Evolutionary conservation across 139 green algal genomes (phyloP), one percentile per base, ranked within the genome.

Genomic region (Tetradesmus obliquus): DNA sequence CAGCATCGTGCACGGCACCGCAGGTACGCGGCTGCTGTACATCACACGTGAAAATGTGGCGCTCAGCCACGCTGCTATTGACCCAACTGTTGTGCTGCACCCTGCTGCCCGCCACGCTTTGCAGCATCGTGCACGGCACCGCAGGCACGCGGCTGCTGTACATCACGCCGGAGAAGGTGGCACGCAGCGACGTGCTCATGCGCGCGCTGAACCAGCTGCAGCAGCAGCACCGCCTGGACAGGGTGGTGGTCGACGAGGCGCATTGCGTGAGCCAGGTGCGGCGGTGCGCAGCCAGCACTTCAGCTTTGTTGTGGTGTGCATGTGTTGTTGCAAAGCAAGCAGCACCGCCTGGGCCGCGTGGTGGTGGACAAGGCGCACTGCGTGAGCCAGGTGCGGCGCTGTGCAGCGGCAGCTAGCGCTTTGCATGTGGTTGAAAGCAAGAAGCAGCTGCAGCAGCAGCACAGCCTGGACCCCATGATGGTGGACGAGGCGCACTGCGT

Each of bases 401-500:
- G 66, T 76, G 17, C 2, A 76, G 66, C 17, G 17, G 19, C 66
- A 2, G 17, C 15, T n/a, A 76, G 19, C 17, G 66, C 66, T 76
- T 76, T n/a, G 66, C 66, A n/a, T 15, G 2, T 76, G 66, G 2
- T 76, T 45, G 0, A 45, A 45, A 45, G 32, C 32, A 45, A 45
- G 32, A 45, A 45, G 32, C 32, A 45, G 32, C 32, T 45, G 32
- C 32, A 45, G 32, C 32, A 9, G 17, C 71, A 87, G 2, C 90
- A 90, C 32, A 24, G 93, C 54, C 94, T 99, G 87, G 89, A 90
- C 54, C 87, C 97, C 0, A 87, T 97, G 20, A 92, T 96, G 3
- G 92, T 99, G 2, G 97, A 99, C 91, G 97, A 99, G 93, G 97
- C 96, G 55, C 97, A 99, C 93, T 99, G 97, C 92, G 96, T 99